Percentiles rank a stretch among this genome's conserved stretches.
These are phyloP conservation scores for Mortierella sp. DNA, from an alignment of 371 early-diverging fungal species.

Conservation along the genomic window DNA sequence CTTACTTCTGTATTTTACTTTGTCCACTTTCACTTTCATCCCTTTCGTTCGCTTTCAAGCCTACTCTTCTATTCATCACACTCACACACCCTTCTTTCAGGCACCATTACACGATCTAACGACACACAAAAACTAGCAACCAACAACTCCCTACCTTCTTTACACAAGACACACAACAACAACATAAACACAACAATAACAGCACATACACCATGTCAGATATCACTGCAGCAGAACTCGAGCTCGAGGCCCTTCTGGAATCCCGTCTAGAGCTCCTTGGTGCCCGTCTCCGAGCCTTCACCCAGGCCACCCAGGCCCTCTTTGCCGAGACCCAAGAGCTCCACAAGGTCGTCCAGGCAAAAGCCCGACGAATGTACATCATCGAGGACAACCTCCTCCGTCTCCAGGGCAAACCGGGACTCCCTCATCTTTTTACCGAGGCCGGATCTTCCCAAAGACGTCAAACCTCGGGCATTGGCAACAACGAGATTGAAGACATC, in stretches of 20 bases:
- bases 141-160: neutral
- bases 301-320: constrained; percentile 7
- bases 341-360: constrained; percentile 26
- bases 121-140: neutral
- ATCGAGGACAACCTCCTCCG: constrained; percentile 46
- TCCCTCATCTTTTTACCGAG: constrained; percentile 36
- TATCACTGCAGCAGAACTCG: constrained; percentile 44
- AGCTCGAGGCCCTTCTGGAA: constrained; percentile 47
- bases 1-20: neutral
- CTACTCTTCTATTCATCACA: neutral
- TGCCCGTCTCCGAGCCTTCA: constrained; percentile 29
- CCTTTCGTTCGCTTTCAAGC: neutral
- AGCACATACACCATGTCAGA: constrained; percentile 22
- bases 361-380: constrained; percentile 34
- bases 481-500: constrained; percentile 45
- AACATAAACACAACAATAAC: no score
- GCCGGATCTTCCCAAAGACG: constrained; percentile 36
- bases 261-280: constrained; percentile 45
- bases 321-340: constrained; percentile 25
- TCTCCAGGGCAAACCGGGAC: constrained; percentile 54
- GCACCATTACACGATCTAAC: neutral
- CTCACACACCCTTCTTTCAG: neutral
- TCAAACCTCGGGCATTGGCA: constrained; percentile 20
- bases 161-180: neutral
- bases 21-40: neutral